Percentiles rank a stretch among this genome's conserved stretches.
Conservation (phyloP, 176 grass and related monocot species). For the Elymus sibiricus region DNA sequence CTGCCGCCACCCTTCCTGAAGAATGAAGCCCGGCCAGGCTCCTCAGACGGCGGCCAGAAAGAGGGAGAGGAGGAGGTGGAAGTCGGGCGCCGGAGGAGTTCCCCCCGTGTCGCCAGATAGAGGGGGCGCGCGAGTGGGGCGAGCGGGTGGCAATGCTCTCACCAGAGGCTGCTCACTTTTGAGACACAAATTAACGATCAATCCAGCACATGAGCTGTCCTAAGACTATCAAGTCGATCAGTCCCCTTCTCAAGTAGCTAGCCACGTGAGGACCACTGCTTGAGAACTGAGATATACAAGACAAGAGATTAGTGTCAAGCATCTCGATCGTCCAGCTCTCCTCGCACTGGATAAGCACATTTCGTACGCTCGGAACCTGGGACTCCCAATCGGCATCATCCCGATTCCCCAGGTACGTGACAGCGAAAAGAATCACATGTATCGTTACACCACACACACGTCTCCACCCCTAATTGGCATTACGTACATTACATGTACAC, state of each 20-base stretch:
- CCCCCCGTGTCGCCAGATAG: too few relatives aligned
- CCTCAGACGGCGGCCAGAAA: too few relatives aligned
- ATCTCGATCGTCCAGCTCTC: neutral
- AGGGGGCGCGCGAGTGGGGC: too few relatives aligned
- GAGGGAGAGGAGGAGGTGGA: too few relatives aligned
- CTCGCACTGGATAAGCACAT: neutral
- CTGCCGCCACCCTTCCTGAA: too few relatives aligned
- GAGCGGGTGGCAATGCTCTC: too few relatives aligned
- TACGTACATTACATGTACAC: neutral
- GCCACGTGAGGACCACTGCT: neutral
- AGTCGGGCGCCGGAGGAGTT: too few relatives aligned
- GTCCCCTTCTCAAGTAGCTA: neutral
- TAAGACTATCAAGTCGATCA: neutral
- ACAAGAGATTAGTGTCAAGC: neutral
- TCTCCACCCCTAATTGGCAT: neutral
- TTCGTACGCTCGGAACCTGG: neutral
- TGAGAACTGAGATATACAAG: neutral
- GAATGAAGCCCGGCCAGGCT: too few relatives aligned
- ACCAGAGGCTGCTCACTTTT: neutral
- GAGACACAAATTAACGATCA: neutral
- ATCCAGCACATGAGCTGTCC: neutral
- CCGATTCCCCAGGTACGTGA: neutral
- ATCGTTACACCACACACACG: neutral
- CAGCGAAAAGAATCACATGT: neutral
- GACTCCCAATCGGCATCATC: constrained; percentile 11